Base-by-base conservation (phyloP, 257 asterid genomes). In the Mentha longifolia region DNA sequence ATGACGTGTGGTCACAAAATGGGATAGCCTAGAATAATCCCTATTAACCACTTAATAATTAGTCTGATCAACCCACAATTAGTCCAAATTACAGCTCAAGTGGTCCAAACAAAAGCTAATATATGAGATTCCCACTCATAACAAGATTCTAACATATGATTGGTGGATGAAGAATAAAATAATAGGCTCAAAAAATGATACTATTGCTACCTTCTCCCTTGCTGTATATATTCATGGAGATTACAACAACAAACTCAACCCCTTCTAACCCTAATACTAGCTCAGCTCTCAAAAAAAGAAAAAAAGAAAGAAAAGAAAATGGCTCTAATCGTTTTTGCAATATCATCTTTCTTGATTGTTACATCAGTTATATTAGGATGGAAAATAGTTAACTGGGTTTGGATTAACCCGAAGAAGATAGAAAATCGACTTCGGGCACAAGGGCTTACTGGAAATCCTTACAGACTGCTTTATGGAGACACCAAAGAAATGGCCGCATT, bases 381-480 rank as follows among this genome's bases (percentile, higher is more conserved):
- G 80, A 82, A 69, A 67, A 63, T 83, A 17, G 68, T 62, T 59
- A 71, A 82, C 28, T 88, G 95, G 91, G 75, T 77, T 61, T 79
- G 86, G 85, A 47, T 88, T 49, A 74, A 61, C 31, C 95, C 95
- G 2, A 82, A 67, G 64, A 78, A 28, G 70, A 42, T 72, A 7
- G 95, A 85, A 22, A 82, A 73, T 6, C 67, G 31, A 12, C 85
- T 85, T 4, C 65, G 86, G 69, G 65, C 69, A 11, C 88, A 85
- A 80, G 91, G 95, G 2, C 65, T 88, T n/a, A 64, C 42, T 0
- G 91, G 95, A 6, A 84, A 80, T 69, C 57, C 88, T 3, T 88
- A 88, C 72, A 71, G 74, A 59, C 11, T 74, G 10, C 49, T 84
- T 2, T 65, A 67, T 64, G 95, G 91, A 13, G 91, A 88, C 63